A percentile compares a stretch with the other conserved stretches of the same genome.
Conservation (phyloP, 352 stramenopile genomes). For the Globisporangium yorkense region DNA sequence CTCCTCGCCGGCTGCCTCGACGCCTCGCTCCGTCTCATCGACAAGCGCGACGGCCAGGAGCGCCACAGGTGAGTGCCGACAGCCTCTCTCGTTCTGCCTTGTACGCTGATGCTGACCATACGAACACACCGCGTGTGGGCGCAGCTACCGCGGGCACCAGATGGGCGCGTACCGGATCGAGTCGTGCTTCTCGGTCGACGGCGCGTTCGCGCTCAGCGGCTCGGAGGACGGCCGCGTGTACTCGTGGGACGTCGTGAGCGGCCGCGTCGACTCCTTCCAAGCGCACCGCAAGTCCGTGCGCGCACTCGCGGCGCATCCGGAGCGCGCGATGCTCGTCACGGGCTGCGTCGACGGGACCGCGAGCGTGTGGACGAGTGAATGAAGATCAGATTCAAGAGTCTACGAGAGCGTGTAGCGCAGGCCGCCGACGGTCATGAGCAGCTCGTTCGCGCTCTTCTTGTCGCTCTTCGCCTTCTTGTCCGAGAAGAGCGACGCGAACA, state of each 20-base stretch:
- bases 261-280: conserved; percentile 30
- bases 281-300: conserved; percentile 64
- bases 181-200: conserved; percentile 59
- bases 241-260: conserved; percentile 55
- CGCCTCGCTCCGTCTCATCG: conserved; percentile 66
- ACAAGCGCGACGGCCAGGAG: conserved; percentile 56
- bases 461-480: conserved; percentile 35
- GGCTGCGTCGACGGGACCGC: conserved; percentile 55
- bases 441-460: conserved; percentile 69
- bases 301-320: conserved; percentile 53
- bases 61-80: conserved; percentile 52
- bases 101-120: no score
- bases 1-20: conserved; percentile 77
- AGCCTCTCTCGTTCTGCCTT: neutral
- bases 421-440: conserved; percentile 81
- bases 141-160: conserved; percentile 57
- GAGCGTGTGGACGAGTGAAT: conserved; percentile 52
- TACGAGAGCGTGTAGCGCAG: conserved; percentile 84
- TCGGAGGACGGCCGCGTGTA: conserved; percentile 72
- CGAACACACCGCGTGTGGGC: neutral
- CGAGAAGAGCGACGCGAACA: conserved; percentile 81
- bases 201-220: conserved; percentile 59
- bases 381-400: neutral
- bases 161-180: conserved; percentile 68
- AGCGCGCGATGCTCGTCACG: conserved; percentile 59